Conservation (phyloP, 139 green algal genomes). For the Micractinium conductrix region DNA sequence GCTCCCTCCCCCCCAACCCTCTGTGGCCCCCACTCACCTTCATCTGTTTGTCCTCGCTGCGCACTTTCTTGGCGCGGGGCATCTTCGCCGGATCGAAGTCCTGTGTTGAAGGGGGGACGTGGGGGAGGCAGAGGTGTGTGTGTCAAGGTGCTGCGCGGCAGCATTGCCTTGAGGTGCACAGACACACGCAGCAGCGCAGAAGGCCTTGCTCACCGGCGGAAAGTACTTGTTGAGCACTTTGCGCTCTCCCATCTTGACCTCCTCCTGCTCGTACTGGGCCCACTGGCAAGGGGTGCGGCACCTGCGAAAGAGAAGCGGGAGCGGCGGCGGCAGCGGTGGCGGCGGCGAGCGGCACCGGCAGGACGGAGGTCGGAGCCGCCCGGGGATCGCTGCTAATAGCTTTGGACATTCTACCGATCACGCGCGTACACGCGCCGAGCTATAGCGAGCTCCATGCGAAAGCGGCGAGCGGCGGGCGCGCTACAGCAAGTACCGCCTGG, state of each 20-base stretch:
- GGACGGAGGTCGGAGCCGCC: no score
- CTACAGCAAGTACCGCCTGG: no score
- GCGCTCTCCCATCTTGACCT: constrained; percentile 50
- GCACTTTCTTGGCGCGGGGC: constrained; percentile 67
- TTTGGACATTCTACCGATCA: no score
- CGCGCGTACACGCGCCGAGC: no score
- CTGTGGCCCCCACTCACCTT: constrained; percentile 72
- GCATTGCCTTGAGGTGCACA: background rate
- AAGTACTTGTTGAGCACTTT: constrained; percentile 78
- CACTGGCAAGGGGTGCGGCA: background rate
- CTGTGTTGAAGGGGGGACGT: constrained; percentile 49
- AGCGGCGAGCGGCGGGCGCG: no score
- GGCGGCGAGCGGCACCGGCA: background rate
- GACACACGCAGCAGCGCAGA: background rate
- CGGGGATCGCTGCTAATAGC: no score
- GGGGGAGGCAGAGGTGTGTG: no score
- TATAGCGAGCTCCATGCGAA: no score
- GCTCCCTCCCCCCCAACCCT: no score
- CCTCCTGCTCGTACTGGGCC: background rate
- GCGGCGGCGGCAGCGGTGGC: background rate
- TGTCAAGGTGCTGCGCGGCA: no score
- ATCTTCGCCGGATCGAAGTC: constrained; percentile 95
- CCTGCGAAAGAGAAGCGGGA: background rate
- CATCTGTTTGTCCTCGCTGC: constrained; percentile 85
- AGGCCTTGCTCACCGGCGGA: constrained; percentile 32